These are phyloP conservation scores for Fusarium succisae DNA, from an alignment of 2,329 filamentous ascomycete genomes.

Conservation along the genomic window DNA sequence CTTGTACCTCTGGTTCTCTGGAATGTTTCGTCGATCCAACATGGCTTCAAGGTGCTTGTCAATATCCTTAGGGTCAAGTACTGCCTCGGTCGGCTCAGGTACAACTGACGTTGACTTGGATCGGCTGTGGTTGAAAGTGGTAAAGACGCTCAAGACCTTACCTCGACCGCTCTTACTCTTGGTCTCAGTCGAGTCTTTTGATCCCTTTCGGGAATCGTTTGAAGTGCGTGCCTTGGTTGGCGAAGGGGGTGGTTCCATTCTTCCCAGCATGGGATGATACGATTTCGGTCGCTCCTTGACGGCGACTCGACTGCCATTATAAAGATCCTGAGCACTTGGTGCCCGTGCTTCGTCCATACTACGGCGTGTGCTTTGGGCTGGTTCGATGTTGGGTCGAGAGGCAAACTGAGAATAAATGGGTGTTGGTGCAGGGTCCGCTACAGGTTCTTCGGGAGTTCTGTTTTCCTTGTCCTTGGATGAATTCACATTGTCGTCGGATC, in stretches of 20 bases:
- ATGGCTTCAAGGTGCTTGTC: conserved; percentile 68
- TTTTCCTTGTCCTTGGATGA: conserved; percentile 83
- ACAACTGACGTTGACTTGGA: conserved; percentile 48
- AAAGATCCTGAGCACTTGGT: conserved; percentile 31
- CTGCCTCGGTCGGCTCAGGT: conserved; percentile 56
- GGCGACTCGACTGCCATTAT: conserved; percentile 29
- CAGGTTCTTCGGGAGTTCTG: conserved; percentile 62
- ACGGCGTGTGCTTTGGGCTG: conserved; percentile 30
- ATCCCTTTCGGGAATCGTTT: conserved; percentile 39
- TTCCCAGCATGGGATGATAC: conserved; percentile 51
- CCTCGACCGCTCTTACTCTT: conserved; percentile 53
- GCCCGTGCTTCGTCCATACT: conserved; percentile 40
- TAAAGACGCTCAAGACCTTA: conserved; percentile 52
- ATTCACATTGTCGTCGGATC: conserved; percentile 62
- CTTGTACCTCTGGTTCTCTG: conserved; percentile 91
- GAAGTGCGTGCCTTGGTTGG: conserved; percentile 36
- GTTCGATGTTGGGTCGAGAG: conserved; percentile 39
- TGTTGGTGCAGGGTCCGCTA: conserved; percentile 53
- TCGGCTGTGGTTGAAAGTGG: conserved; percentile 51
- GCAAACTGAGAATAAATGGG: conserved; percentile 85
- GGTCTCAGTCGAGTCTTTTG: conserved; percentile 42
- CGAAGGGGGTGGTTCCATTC: conserved; percentile 35
- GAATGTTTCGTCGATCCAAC: conserved; percentile 89
- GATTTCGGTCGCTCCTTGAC: conserved; percentile 61
- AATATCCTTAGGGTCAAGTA: conserved; percentile 64